Evolutionary conservation across 2,329 filamentous ascomycete species (phyloP).

Genomic region (Ophiostoma ulmi): DNA sequence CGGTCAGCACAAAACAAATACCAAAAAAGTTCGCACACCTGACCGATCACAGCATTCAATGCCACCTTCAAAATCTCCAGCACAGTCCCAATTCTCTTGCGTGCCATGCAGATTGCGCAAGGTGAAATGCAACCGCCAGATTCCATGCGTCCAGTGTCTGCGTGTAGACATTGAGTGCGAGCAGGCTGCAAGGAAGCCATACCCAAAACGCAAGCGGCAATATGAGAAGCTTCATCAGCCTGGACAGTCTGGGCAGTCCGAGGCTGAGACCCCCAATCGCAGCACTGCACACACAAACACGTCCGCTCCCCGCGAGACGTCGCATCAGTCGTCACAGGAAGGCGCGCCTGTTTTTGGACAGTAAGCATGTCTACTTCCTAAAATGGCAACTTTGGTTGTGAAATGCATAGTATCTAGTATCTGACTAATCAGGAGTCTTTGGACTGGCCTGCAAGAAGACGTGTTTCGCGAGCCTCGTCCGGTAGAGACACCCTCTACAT

Average conservation of each 20-base stretch:
- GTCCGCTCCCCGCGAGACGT: background rate
- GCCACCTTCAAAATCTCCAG: background rate
- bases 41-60: background rate
- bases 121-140: background rate
- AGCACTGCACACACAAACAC: background rate
- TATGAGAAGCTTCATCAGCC: background rate
- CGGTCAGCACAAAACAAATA: background rate
- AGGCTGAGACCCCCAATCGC: background rate
- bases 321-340: background rate
- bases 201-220: background rate
- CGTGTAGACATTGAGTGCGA: background rate
- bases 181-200: background rate
- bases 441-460: conserved; percentile 3
- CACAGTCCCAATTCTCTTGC: background rate
- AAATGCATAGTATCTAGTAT: background rate
- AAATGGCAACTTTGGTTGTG: background rate
- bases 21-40: background rate
- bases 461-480: conserved; percentile 28
- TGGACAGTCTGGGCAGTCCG: background rate
- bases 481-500: conserved; percentile 23
- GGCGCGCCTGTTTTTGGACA: background rate
- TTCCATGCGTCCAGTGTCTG: background rate
- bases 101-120: background rate
- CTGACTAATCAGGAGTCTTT: conserved; percentile 14
- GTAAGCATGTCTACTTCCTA: background rate